Evolutionary conservation across 2,329 filamentous ascomycete species (phyloP), one percentile per base, ranked within the genome.

Genomic region (Phialophora expanda): DNA sequence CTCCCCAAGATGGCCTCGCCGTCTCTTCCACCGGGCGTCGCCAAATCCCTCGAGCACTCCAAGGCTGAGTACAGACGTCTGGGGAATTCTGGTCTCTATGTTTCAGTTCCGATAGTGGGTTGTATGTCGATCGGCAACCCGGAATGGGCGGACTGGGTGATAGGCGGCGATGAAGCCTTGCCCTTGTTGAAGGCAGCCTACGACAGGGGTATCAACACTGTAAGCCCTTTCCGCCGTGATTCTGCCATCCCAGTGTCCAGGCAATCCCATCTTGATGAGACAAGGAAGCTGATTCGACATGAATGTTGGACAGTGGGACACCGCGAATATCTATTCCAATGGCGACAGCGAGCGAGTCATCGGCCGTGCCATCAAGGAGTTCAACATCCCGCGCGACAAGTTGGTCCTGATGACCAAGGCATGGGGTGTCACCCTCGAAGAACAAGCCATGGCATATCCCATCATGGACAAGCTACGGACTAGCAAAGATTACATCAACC

Each of bases 311-410:
- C 32, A 34, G 9, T 60, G 74, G 74, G 75, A 76, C 51, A 76
- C 75, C 3, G 71, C 72, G 34, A 75, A 85, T 66, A 81, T 70
- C 4, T 88, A 87, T 75, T 85, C 82, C 61, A 86, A 86, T 66
- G 85, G 86, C 26, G 77, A 75, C 0, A 84, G 81, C 3, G 86
- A 88, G 72, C 76, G 78, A 55, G 82, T 87, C 28, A 71, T 76
- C 3, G 85, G 82, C 64, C 85, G 85, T 69, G 84, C 85, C 0
- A 82, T 89, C 72, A 84, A 85, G 72, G 81, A 86, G 66, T 86
- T 83, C 75, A 76, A 81, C 30, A 82, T 87, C 48, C 84, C 84
- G 0, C 81, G 86, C 9, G 76, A 85, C 38, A 86, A 84, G 70
- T 74, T 88, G 7, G 81, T 86, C 60, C 82, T 89, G 56, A 75